Conservation (phyloP, 1,284 basidiomycete genomes). For the Naganishia liquefaciens region DNA sequence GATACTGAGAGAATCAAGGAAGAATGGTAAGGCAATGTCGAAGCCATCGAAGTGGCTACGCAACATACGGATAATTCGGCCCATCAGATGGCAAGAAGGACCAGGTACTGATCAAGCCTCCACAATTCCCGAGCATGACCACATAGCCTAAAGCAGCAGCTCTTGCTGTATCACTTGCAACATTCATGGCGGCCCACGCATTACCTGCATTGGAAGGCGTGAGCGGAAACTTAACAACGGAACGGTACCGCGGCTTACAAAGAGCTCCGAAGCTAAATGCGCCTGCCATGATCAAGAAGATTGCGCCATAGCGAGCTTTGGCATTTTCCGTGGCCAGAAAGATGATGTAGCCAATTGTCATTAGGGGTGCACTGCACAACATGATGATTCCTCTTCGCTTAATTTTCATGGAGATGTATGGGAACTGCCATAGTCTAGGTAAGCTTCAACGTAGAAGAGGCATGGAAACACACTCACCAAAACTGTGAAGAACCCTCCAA, state of each 20-base stretch:
- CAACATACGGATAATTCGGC: conserved; percentile 35
- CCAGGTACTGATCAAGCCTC: conserved; percentile 39
- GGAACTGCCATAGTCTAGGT: conserved; percentile 13
- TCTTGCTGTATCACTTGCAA: conserved; percentile 28
- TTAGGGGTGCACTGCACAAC: conserved; percentile 41
- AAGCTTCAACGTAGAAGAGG: background rate
- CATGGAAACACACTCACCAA: conserved; percentile 10
- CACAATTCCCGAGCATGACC: conserved; percentile 34
- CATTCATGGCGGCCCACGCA: conserved; percentile 31
- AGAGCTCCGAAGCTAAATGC: conserved; percentile 30
- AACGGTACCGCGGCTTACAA: background rate
- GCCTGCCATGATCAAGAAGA: conserved; percentile 32
- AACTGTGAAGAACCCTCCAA: conserved; percentile 42
- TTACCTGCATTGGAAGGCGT: background rate
- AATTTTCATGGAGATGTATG: conserved; percentile 42
- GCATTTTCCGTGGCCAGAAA: conserved; percentile 37
- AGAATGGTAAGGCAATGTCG: background rate
- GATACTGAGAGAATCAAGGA: background rate
- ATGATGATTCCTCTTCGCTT: conserved; percentile 42
- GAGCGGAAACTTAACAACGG: background rate
- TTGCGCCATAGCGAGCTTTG: conserved; percentile 30
- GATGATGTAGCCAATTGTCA: conserved; percentile 46
- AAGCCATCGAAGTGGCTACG: too few species aligned
- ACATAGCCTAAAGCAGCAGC: conserved; percentile 28
- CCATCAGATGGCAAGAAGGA: conserved; percentile 36